Evolutionary conservation across 495 filamentous ascomycete genomes (phyloP), one percentile per base, ranked within the genome.

Genomic region (Penicillium parvum): DNA sequence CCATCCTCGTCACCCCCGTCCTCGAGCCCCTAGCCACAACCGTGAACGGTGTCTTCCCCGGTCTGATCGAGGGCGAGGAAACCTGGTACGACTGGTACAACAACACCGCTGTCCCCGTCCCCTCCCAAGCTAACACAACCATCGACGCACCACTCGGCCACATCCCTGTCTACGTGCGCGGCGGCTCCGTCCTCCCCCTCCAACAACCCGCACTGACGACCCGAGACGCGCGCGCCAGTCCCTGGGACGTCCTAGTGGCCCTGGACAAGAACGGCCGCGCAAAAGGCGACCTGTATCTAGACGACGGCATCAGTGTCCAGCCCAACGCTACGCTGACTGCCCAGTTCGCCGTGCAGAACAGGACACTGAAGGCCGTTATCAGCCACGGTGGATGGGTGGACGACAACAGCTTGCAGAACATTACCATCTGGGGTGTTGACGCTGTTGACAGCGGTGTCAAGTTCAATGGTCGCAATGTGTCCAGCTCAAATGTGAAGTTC

Each of bases 81-180:
- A 40, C 75, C 3, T 89, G 82, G 74, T 89, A 87, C 47, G 85
- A 88, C 52, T 87, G 82, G 82, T 86, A 86, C 51, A 78, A 66
- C n/a, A 63, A 72, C 9, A 56, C 64, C 1, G 55, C 59, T 0
- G 64, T 83, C 7, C 42, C 52, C 2, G 75, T 71, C 2, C 23
- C 57, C 14, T 44, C 69, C 0, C 76, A 74, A 1, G 61, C 77
- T 47, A 85, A 85, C 38, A 68, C 77, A 3, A 83, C 79, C 0
- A 79, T 87, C 33, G 64, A 70, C 9, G 84, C 83, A 0, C 82
- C 83, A 3, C 64, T 87, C 4, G 81, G 78, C 0, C 79, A 87
- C 42, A 87, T 87, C 30, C 82, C 82, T 0, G 74, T 88, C 4
- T 82, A 75, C 46, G 37, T 88, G 17, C 70, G 83, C 2, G 84